Evolutionary conservation across 441 rosid species (phyloP).

Genomic region (Sinapis alba): DNA sequence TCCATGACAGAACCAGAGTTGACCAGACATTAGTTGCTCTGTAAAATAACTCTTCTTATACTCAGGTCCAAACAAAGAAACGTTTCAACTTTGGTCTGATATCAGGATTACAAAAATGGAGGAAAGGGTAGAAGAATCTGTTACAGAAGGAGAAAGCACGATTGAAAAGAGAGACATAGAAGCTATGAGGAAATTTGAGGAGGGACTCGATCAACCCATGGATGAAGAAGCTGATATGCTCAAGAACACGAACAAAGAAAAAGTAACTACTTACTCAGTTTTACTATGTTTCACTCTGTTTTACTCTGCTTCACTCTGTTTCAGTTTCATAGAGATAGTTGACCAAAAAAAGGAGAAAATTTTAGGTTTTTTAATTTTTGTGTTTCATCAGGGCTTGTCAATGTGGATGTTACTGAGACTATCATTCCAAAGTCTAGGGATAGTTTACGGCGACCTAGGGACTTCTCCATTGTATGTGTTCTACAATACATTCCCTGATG

Average conservation of each 20-base stretch:
- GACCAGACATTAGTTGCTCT: slow-evolving; percentile 15
- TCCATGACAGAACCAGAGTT: slow-evolving; percentile 25
- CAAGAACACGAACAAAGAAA: slow-evolving; percentile 68
- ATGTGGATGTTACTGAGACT: slow-evolving; percentile 32
- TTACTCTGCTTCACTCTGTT: not conserved
- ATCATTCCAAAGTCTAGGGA: slow-evolving; percentile 50
- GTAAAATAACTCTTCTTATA: slow-evolving; percentile 17
- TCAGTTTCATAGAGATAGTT: not conserved
- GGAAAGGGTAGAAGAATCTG: slow-evolving; percentile 24
- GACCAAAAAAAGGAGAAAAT: too few species aligned
- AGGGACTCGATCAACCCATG: slow-evolving; percentile 97
- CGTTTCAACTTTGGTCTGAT: slow-evolving; percentile 6
- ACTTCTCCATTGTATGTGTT: slow-evolving; percentile 53
- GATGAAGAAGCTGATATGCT: slow-evolving; percentile 96
- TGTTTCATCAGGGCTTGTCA: slow-evolving; percentile 20
- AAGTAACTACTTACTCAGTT: slow-evolving; percentile 46
- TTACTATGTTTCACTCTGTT: not conserved
- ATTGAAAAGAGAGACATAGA: slow-evolving; percentile 57
- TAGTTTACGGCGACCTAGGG: slow-evolving; percentile 51
- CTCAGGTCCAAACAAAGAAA: not conserved
- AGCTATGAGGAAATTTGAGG: slow-evolving; percentile 93
- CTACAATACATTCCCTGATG: slow-evolving; percentile 41
- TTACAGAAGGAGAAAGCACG: slow-evolving; percentile 59
- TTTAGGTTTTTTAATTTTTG: not conserved
- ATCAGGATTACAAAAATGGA: slow-evolving; percentile 24